Evolutionary conservation across 805 yeast species (phyloP).

Genomic region (Nakazawaea ishiwadae): DNA sequence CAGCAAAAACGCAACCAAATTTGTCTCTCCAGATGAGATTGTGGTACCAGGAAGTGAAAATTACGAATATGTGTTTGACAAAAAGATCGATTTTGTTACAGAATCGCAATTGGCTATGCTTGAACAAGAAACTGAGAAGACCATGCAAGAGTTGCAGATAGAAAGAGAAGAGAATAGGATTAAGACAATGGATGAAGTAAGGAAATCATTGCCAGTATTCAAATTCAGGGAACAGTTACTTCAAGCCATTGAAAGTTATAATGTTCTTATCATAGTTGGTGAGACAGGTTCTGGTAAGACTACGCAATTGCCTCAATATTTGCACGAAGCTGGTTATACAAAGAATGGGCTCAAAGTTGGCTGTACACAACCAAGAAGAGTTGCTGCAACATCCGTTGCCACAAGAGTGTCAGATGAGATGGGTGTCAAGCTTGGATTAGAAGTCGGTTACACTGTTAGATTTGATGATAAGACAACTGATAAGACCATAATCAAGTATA

Average conservation of each 20-base stretch:
- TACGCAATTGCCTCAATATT: conserved; percentile 86
- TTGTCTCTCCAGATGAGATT: conserved; percentile 34
- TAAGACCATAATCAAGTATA: conserved; percentile 73
- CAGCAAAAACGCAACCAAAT: conserved; percentile 16
- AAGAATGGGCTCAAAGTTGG: conserved; percentile 54
- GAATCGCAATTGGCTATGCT: conserved; percentile 27
- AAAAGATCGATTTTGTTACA: conserved; percentile 50
- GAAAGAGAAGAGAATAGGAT: conserved; percentile 31
- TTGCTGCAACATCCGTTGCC: conserved; percentile 92
- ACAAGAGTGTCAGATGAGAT: conserved; percentile 88
- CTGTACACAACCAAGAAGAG: conserved; percentile 93
- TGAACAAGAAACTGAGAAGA: conserved; percentile 26
- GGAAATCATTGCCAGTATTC: conserved; percentile 74
- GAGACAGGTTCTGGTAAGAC: conserved; percentile 98
- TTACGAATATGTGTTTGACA: conserved; percentile 77
- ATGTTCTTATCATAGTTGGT: conserved; percentile 81
- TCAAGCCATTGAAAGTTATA: conserved; percentile 54
- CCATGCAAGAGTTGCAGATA: conserved; percentile 25
- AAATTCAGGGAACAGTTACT: conserved; percentile 56
- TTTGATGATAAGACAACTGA: conserved; percentile 75
- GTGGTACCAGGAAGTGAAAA: conserved; percentile 36
- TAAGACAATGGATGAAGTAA: conserved; percentile 40
- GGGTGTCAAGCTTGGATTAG: conserved; percentile 71
- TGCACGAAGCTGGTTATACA: conserved; percentile 79
- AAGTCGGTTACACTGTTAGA: conserved; percentile 85